Conservation (phyloP, 805 yeast genomes). For the Spencermartinsiella europaea region DNA sequence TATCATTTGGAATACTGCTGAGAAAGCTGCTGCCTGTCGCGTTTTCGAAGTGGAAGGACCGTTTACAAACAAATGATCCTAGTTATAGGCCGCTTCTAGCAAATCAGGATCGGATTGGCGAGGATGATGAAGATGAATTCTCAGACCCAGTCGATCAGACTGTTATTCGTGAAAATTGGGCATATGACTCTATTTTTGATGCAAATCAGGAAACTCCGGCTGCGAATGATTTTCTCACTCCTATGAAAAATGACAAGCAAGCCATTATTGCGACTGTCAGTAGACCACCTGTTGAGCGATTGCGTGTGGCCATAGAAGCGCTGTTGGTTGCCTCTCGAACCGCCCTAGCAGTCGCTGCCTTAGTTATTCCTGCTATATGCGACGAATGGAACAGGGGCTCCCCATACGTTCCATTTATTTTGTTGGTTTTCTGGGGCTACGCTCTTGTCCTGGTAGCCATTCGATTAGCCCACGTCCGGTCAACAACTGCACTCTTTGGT, state of each 20-base stretch:
- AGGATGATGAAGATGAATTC: no score
- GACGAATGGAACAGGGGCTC: slow-evolving; percentile 15
- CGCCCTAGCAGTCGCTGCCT: slow-evolving; percentile 20
- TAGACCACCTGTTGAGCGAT: slow-evolving; percentile 23
- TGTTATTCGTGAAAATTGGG: no score
- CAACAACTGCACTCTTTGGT: slow-evolving; percentile 15
- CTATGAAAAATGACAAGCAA: slow-evolving; percentile 5
- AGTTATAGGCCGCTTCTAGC: slow-evolving; percentile 20
- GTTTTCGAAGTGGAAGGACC: not conserved
- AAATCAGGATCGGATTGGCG: no score
- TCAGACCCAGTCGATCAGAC: no score
- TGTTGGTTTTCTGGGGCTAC: slow-evolving; percentile 25
- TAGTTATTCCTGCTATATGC: slow-evolving; percentile 10
- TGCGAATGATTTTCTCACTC: not conserved
- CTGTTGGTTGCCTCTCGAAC: slow-evolving; percentile 20
- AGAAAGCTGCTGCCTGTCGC: slow-evolving; percentile 9
- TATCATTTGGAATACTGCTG: slow-evolving; percentile 17
- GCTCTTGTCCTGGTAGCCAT: slow-evolving; percentile 20
- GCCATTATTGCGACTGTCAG: slow-evolving; percentile 22
- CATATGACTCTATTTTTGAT: slow-evolving; percentile 9
- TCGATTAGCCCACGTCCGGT: slow-evolving; percentile 17
- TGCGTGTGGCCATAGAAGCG: slow-evolving; percentile 27
- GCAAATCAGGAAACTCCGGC: not conserved
- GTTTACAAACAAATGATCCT: slow-evolving; percentile 10
- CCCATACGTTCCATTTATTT: slow-evolving; percentile 10